Evolutionary conservation across 2,329 filamentous ascomycete species (phyloP).

Genomic region (Claviceps arundinis): DNA sequence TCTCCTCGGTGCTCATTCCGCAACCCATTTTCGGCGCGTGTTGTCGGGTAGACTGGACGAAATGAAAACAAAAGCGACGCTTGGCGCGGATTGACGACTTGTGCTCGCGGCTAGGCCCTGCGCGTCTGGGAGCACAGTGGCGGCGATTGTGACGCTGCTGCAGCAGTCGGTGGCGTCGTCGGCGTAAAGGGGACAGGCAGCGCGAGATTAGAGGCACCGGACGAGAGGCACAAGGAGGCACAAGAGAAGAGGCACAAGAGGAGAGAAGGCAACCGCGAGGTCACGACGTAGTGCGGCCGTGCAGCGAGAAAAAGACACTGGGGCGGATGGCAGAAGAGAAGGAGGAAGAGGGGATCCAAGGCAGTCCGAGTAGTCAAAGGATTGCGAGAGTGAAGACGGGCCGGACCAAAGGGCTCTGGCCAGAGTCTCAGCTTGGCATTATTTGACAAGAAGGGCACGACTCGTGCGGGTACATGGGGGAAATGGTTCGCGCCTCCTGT

Average conservation of each 20-base stretch:
- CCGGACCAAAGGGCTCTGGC: not conserved
- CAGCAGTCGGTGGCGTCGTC: not conserved
- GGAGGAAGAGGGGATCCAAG: not conserved
- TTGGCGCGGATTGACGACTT: not conserved
- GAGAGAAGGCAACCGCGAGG: not conserved
- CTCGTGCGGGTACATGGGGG: conserved; percentile 4
- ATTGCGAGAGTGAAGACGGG: not conserved
- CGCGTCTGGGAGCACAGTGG: not conserved
- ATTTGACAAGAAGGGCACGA: conserved; percentile 4
- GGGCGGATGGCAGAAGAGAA: not conserved
- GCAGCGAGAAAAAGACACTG: not conserved
- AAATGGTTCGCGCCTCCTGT: not conserved
- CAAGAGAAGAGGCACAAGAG: not conserved
- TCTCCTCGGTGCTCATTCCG: conserved; percentile 99
- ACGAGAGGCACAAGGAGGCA: not conserved
- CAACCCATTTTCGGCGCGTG: conserved; percentile 77
- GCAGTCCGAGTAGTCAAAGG: not conserved
- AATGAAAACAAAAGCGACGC: not conserved
- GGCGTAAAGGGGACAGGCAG: not conserved
- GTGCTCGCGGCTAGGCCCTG: not conserved
- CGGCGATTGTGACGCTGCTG: not conserved
- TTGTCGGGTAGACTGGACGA: not conserved
- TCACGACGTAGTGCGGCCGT: not conserved
- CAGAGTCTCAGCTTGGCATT: not conserved
- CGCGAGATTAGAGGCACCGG: not conserved